These are phyloP conservation scores for Fusarium sp. DNA, from an alignment of 2,329 filamentous ascomycete genomes.

Conservation along the genomic window DNA sequence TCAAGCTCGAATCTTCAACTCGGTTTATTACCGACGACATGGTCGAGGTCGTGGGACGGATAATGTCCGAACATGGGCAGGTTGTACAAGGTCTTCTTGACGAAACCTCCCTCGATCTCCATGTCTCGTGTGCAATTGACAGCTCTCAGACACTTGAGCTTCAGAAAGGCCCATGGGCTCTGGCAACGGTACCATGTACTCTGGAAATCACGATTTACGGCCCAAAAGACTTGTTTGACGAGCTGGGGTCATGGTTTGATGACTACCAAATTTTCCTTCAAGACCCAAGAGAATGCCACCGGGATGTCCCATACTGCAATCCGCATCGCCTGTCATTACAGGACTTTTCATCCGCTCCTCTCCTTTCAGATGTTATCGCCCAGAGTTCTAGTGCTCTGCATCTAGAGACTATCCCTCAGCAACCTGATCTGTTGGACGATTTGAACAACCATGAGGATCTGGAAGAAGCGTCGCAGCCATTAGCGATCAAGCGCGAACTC, in stretches of 20 bases:
- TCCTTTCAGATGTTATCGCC: background rate
- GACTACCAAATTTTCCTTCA: conserved; percentile 51
- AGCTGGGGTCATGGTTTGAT: conserved; percentile 50
- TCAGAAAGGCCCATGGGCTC: fast-evolving
- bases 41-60: background rate
- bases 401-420: conserved; percentile 11
- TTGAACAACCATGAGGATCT: conserved; percentile 45
- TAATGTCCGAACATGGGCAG: conserved; percentile 14
- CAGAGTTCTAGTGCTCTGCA: background rate
- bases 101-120: conserved; percentile 10
- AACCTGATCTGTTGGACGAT: conserved; percentile 42
- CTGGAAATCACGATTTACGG: conserved; percentile 50
- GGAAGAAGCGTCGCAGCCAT: conserved; percentile 47
- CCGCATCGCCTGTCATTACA: conserved; percentile 50
- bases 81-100: conserved; percentile 32
- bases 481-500: conserved; percentile 37
- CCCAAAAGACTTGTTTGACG: conserved; percentile 41
- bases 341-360: background rate
- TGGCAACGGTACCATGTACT: background rate
- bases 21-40: background rate
- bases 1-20: conserved; percentile 7
- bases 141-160: background rate
- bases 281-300: conserved; percentile 48
- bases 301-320: conserved; percentile 51
- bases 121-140: background rate